These are phyloP conservation scores for Solanum lycopersicoides DNA, from an alignment of 257 asterid species.

Conservation along the genomic window DNA sequence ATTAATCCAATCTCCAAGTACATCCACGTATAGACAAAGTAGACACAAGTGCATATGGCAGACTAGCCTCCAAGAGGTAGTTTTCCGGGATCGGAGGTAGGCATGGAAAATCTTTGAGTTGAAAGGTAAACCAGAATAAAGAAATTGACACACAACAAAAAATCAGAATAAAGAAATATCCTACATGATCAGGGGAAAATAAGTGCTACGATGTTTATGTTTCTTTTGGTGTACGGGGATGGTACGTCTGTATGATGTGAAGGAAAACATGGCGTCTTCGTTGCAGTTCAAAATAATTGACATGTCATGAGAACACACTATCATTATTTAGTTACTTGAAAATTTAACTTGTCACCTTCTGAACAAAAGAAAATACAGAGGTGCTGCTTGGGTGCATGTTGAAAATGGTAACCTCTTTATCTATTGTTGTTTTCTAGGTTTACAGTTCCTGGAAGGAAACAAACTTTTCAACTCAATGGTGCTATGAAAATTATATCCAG, in stretches of 20 bases:
- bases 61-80: not conserved
- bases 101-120: not conserved
- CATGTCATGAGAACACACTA: not conserved
- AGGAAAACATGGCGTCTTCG: not conserved
- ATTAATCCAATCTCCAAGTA: not conserved
- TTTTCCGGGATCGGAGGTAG: not conserved
- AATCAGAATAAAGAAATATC: not conserved
- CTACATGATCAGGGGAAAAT: not conserved
- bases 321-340: not conserved
- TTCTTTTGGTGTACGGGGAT: not conserved
- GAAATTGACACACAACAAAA: not conserved
- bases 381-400: not conserved
- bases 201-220: not conserved
- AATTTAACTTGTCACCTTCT: not conserved
- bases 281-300: not conserved
- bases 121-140: not conserved
- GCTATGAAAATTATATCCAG: slow-evolving; percentile 90
- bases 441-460: slow-evolving; percentile 88
- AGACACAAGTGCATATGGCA: not conserved
- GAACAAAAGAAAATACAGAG: not conserved
- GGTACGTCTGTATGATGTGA: not conserved
- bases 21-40: not conserved
- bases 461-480: slow-evolving; percentile 83
- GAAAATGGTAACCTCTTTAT: not conserved
- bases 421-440: slow-evolving; percentile 28